These are phyloP conservation scores for Coleophoma eucalyptorum DNA, from an alignment of 2,329 filamentous ascomycete genomes.

Conservation along the genomic window DNA sequence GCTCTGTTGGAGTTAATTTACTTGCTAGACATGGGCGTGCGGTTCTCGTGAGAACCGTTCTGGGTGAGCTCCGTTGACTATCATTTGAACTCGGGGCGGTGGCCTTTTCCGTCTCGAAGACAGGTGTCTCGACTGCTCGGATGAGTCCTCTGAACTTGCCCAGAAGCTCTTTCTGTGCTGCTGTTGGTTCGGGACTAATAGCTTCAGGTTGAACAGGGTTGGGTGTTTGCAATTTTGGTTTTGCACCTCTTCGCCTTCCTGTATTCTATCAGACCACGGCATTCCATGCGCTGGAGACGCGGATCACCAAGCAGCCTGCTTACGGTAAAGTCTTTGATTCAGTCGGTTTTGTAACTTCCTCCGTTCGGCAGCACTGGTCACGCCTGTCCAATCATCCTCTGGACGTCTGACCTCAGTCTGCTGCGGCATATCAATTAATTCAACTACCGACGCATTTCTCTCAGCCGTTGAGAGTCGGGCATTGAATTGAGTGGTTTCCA, in stretches of 20 bases:
- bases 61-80: too few species aligned
- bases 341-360: conserved; percentile 14
- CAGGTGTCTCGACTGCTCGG: background rate
- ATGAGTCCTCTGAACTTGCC: background rate
- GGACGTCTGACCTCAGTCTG: background rate
- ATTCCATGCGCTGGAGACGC: background rate
- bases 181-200: background rate
- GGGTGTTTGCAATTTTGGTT: background rate
- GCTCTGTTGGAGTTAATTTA: background rate
- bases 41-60: too few species aligned
- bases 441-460: background rate
- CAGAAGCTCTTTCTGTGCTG: background rate
- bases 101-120: too few species aligned
- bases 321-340: conserved; percentile 19
- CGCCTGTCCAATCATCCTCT: conserved; percentile 27
- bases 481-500: background rate
- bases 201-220: background rate
- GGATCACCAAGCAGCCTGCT: background rate
- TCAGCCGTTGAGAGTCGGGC: background rate
- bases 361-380: conserved; percentile 19
- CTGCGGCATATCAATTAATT: background rate
- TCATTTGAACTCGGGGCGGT: too few species aligned
- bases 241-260: background rate
- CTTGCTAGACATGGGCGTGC: background rate
- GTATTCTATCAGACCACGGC: background rate